Evolutionary conservation across 495 filamentous ascomycete species (phyloP).

Genomic region (Hypoxylon crocopeplum): DNA sequence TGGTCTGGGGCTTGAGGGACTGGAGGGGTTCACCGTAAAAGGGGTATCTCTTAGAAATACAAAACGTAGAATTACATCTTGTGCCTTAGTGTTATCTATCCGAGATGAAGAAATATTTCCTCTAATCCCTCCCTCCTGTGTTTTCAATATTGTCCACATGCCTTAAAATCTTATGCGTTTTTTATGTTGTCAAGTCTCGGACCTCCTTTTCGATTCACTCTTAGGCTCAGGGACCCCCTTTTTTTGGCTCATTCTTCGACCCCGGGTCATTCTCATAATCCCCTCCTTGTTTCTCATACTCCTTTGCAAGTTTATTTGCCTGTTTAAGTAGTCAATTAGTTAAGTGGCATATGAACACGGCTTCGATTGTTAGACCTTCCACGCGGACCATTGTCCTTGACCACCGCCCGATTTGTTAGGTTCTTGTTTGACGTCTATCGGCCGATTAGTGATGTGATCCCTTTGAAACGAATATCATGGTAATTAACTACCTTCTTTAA

Average conservation of each 20-base stretch:
- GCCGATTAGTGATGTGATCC: neutral
- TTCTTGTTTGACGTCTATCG: constrained; percentile 56
- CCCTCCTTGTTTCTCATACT: constrained; percentile 61
- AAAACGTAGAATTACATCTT: too few relatives aligned
- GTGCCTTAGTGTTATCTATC: too few relatives aligned
- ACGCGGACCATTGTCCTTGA: constrained; percentile 62
- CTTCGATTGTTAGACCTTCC: constrained; percentile 52
- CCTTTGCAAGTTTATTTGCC: constrained; percentile 59
- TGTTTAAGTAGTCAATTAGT: constrained; percentile 18
- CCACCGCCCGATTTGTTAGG: constrained; percentile 62
- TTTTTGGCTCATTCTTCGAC: constrained; percentile 59
- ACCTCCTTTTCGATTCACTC: too few relatives aligned
- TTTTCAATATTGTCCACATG: too few relatives aligned
- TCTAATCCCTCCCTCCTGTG: too few relatives aligned
- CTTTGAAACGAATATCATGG: neutral
- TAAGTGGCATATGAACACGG: neutral
- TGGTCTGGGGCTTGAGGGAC: too few relatives aligned
- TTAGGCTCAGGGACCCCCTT: constrained; percentile 55
- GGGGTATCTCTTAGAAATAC: too few relatives aligned
- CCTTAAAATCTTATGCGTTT: too few relatives aligned
- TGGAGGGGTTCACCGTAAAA: too few relatives aligned
- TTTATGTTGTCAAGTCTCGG: too few relatives aligned
- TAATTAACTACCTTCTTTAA: constrained; percentile 49
- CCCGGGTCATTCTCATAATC: constrained; percentile 59
- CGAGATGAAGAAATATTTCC: too few relatives aligned